Base-by-base conservation (phyloP, 2,329 filamentous ascomycete species). In the Trichoderma brevicompactum region DNA sequence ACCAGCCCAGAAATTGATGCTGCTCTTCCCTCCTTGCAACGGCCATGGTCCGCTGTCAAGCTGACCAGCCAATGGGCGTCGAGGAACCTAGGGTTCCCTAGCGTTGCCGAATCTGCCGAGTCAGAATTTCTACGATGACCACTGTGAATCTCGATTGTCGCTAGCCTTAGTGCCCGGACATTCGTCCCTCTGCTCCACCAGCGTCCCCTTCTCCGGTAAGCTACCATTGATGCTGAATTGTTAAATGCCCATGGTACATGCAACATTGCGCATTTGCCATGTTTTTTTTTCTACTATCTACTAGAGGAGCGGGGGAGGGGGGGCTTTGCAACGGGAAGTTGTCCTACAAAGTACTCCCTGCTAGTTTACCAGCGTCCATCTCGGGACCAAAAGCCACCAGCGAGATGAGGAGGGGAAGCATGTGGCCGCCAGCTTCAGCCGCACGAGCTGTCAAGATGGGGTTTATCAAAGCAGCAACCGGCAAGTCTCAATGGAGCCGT, bases 361-460 rank as follows among this genome's bases (percentile, higher is more conserved):
- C 41, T 7, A 17, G 1, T 17, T 17, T n/a, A n/a, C 41, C 15
- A 46, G 44, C 2, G 32, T 50, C 36, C 36, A 50, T 15, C 23
- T 23, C 23, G 48, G 12, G 4, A 10, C 13, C 46, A 7, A 28
- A 8, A 32, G 23, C 48, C 28, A 15, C 48, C n/a, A 32, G 48
- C 23, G 15, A 50, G 48, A 34, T 23, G n/a, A 7, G 48, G 48
- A 32, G 13, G 36, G 19, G 15, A 55, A 41, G 36, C 52, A 23
- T n/a, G 15, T 23, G 36, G 36, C 52, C 19, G 52, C 52, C 52
- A 55, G 13, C 12, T 15, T 55, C 52, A 55, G 52, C 52, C 52
- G 52, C 52, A 55, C 52, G 52, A 15, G 52, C 52, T 55, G 52
- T 55, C 52, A 55, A 55, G 40, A 7, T n/a, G 17, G 23, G 23